A percentile compares a stretch with the other conserved stretches of the same genome.
These are phyloP conservation scores for Arachnomyces sp. DNA, from an alignment of 2,329 filamentous ascomycete species.

Conservation along the genomic window DNA sequence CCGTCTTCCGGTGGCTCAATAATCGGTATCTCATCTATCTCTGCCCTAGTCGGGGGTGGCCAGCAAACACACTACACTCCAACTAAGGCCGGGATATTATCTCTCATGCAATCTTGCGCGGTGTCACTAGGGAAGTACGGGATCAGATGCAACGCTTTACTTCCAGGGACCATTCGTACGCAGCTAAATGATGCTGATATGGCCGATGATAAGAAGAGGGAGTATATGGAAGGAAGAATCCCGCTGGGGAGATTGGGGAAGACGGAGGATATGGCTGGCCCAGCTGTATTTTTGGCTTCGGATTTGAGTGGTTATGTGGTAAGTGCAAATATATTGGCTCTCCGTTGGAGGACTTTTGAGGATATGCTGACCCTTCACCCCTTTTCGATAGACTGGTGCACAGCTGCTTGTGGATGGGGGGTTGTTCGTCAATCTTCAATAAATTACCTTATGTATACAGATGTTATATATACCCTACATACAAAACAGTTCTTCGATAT, in stretches of 20 bases:
- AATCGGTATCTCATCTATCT: slow-evolving; percentile 41
- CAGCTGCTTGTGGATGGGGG: slow-evolving; percentile 83
- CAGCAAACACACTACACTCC: slow-evolving; percentile 79
- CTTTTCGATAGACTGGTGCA: slow-evolving; percentile 52
- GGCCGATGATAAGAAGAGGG: slow-evolving; percentile 60
- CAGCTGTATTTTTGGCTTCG: slow-evolving; percentile 75
- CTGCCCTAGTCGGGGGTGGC: slow-evolving; percentile 54
- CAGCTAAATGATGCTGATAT: slow-evolving; percentile 79
- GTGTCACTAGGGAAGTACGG: slow-evolving; percentile 66
- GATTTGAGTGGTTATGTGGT: slow-evolving; percentile 68
- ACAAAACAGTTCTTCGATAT: neutral
- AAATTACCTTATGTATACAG: slow-evolving; percentile 11
- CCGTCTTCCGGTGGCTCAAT: slow-evolving; percentile 64
- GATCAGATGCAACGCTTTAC: slow-evolving; percentile 73
- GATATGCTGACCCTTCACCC: slow-evolving; percentile 4
- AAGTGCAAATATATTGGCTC: slow-evolving; percentile 16
- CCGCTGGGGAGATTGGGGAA: slow-evolving; percentile 67
- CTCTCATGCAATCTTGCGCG: slow-evolving; percentile 74
- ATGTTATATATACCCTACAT: neutral
- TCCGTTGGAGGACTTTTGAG: neutral
- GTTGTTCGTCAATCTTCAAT: slow-evolving; percentile 82
- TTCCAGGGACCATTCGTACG: slow-evolving; percentile 76
- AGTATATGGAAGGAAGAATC: slow-evolving; percentile 73
- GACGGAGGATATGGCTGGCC: slow-evolving; percentile 68
- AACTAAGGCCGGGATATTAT: slow-evolving; percentile 74